phyloP scores from a whole-genome alignment of 1,284 basidiomycete genomes.

The Calocybe gambosa region DNA sequence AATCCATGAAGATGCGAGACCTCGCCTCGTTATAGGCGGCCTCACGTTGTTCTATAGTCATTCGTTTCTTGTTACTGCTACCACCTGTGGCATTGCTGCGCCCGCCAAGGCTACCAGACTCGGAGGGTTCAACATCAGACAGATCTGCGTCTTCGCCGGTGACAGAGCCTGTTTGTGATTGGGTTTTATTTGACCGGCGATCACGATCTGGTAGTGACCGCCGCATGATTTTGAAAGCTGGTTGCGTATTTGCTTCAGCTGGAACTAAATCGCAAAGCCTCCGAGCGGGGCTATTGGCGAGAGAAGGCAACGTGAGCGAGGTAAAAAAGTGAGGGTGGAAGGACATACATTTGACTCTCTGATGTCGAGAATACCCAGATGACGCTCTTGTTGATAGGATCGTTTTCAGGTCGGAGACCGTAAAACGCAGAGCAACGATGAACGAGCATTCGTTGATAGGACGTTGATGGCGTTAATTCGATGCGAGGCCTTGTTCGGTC shows the following conservation, averaged over 20 bases:
- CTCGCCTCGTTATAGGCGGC: constrained; percentile 80
- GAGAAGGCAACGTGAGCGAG: constrained; percentile 1
- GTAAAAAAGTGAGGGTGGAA: constrained; percentile 5
- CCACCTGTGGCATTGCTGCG: constrained; percentile 54
- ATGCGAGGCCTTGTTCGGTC: constrained; percentile 42
- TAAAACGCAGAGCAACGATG: constrained; percentile 80
- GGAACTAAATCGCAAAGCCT: constrained; percentile 74
- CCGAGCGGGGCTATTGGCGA: constrained; percentile 49
- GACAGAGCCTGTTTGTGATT: constrained; percentile 61
- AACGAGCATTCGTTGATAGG: constrained; percentile 77
- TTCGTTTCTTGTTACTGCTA: constrained; percentile 54
- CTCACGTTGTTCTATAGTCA: constrained; percentile 75
- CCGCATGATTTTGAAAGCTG: constrained; percentile 81
- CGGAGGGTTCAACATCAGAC: constrained; percentile 72
- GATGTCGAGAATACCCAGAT: constrained; percentile 39
- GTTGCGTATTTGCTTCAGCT: constrained; percentile 58
- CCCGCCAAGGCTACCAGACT: constrained; percentile 67
- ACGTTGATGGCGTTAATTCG: constrained; percentile 59
- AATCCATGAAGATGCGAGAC: constrained; percentile 75
- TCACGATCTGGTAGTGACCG: constrained; percentile 51
- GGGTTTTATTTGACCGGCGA: constrained; percentile 41
- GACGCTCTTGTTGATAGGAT: constrained; percentile 58
- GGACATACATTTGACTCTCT: constrained; percentile 69
- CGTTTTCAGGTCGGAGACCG: constrained; percentile 59
- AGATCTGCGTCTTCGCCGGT: constrained; percentile 66